A percentile compares a stretch with the other conserved stretches of the same genome.
phyloP scores from a whole-genome alignment of 1,284 basidiomycete genomes.

The Takashimella tepidaria region DNA sequence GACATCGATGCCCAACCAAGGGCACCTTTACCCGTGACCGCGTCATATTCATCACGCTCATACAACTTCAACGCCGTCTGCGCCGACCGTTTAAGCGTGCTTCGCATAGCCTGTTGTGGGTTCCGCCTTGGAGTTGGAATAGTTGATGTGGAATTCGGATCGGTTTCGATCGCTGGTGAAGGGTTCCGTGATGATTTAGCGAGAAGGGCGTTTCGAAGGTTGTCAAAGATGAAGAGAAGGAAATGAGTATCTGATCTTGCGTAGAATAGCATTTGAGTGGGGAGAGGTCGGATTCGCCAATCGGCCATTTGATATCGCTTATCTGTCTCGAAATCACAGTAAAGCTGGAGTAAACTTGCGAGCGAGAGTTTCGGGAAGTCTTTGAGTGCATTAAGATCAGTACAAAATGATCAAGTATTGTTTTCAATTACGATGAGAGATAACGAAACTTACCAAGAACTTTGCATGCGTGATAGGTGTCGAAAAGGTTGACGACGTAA shows the following conservation, averaged over 20 bases:
- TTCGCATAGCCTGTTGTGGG: constrained; percentile 39
- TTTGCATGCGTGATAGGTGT: constrained; percentile 92
- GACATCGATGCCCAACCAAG: constrained; percentile 71
- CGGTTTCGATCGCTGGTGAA: constrained; percentile 15
- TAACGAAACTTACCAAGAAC: constrained; percentile 58
- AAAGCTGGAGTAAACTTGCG: constrained; percentile 78
- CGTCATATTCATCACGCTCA: constrained; percentile 64
- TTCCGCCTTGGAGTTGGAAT: constrained; percentile 16
- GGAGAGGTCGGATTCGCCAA: constrained; percentile 89
- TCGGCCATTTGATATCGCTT: constrained; percentile 95
- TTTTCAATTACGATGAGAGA: too few species aligned
- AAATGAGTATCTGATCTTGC: constrained; percentile 95
- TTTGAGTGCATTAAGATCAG: constrained; percentile 25
- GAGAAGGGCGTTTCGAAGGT: constrained; percentile 78
- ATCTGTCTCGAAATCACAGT: constrained; percentile 86
- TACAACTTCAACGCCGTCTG: constrained; percentile 68
- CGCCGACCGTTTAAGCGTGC: constrained; percentile 63
- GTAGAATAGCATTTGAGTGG: constrained; percentile 83
- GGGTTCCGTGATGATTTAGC: constrained; percentile 48
- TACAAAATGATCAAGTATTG: not conserved
- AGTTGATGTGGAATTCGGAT: constrained; percentile 3
- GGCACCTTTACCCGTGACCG: constrained; percentile 58
- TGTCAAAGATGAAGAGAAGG: constrained; percentile 87
- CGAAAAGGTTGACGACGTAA: constrained; percentile 91
- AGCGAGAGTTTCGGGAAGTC: constrained; percentile 79